Base-by-base conservation (phyloP, 805 yeast species). In the Jamesozyma lodderae region DNA sequence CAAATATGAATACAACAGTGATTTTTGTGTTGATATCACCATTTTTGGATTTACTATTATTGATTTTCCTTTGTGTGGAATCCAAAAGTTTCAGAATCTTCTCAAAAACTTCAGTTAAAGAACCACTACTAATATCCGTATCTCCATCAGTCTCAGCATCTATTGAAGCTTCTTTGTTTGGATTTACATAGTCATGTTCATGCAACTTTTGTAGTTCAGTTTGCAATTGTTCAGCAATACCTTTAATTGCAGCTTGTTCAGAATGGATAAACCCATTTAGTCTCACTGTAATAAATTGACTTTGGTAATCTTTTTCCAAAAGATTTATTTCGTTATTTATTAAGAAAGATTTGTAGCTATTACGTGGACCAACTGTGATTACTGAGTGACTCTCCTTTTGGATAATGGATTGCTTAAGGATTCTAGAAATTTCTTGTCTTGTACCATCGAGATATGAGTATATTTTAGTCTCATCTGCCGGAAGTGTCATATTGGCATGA, bases 191-290 rank as follows among this genome's bases (percentile, higher is more conserved):
- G 37, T 31, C 17, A 9, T 7, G 15, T 10, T 20, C n/a, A 10
- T 60, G 63, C 15, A 62, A 48, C 36, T 55, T 50, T 27, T 59
- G 48, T 36, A 69, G 53, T 37, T 63, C 66, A 14, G 52, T 53
- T 53, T 85, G 95, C 29, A 90, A 61, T 57, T 88, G 96, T 31
- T 80, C 67, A 0, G 95, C 95, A 41, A 92, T 81, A 46, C 85
- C 88, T 36, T 88, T 70, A 11, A 92, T 72, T 0, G 97, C 97
- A 35, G 72, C 63, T 33, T 69, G 72, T 52, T 90, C 97, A 47
- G 69, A 54, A 53, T 85, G 95, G 3, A 79, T 69, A 11, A 70
- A 59, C 0, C 96, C 96, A 42, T 80, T 77, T 21, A 90, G 62
- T 17, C 70, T 57, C 9, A 92, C 73, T 0, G 73, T 66, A 14